Evolutionary conservation across 148 eudicot species (phyloP).

Genomic region (Spergularia bocconei): DNA sequence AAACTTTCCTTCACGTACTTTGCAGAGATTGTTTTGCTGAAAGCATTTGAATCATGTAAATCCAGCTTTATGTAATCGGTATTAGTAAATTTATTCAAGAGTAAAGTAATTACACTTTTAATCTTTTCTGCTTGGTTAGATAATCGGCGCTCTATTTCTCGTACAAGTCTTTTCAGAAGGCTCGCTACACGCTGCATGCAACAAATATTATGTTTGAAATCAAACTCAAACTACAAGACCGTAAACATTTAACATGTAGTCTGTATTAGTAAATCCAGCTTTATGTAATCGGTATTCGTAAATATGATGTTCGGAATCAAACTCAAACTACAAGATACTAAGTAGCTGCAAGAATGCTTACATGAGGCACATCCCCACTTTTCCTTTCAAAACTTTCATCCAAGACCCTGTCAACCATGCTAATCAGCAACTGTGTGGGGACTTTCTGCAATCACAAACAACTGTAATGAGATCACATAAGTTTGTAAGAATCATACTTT

Average conservation of each 20-base stretch:
- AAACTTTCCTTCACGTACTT: slow-evolving; percentile 75
- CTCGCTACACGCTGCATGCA: slow-evolving; percentile 63
- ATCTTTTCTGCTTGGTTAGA: slow-evolving; percentile 64
- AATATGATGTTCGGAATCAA: slow-evolving; percentile 7
- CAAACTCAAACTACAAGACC: not conserved
- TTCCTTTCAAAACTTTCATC: slow-evolving; percentile 77
- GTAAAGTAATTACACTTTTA: slow-evolving; percentile 45
- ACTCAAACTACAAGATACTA: not conserved
- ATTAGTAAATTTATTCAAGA: not conserved
- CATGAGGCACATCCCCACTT: slow-evolving; percentile 75
- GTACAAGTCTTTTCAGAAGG: slow-evolving; percentile 69
- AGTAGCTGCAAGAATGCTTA: slow-evolving; percentile 27
- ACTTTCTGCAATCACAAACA: slow-evolving; percentile 56
- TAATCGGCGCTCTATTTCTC: slow-evolving; percentile 78
- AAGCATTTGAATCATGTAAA: slow-evolving; percentile 17
- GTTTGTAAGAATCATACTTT: slow-evolving; percentile 1
- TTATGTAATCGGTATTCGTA: slow-evolving; percentile 7
- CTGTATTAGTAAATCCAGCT: not conserved
- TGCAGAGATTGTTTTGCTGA: slow-evolving; percentile 77
- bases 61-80: slow-evolving; percentile 11
- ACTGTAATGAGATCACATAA: slow-evolving; percentile 12
- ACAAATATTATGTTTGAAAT: slow-evolving; percentile 12
- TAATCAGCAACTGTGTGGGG: slow-evolving; percentile 72
- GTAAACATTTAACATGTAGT: not conserved
- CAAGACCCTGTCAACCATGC: slow-evolving; percentile 58